Conservation (phyloP, 208 protist species). For the Wallacemonas sp. region DNA sequence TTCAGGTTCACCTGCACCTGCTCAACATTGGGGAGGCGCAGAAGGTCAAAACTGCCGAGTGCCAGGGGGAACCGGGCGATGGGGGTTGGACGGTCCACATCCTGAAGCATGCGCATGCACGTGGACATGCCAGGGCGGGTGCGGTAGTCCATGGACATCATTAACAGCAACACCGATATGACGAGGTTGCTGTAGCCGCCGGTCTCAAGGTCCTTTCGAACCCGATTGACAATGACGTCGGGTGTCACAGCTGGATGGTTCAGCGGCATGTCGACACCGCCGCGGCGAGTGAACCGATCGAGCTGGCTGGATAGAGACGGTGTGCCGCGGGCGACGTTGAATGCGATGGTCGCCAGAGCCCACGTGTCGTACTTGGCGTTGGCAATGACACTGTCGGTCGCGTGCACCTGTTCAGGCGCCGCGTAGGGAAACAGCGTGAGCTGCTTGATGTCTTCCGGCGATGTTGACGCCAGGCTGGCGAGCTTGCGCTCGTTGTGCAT, state of each 20-base stretch:
- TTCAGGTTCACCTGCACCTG: slow-evolving; percentile 43
- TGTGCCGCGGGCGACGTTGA: slow-evolving; percentile 37
- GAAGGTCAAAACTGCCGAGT: slow-evolving; percentile 51
- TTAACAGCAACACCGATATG: slow-evolving; percentile 40
- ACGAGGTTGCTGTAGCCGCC: slow-evolving; percentile 49
- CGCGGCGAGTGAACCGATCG: background rate
- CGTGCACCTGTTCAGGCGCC: slow-evolving; percentile 25
- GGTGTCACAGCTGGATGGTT: slow-evolving; percentile 57
- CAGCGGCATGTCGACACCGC: slow-evolving; percentile 32
- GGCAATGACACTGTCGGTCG: background rate
- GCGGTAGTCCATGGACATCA: slow-evolving; percentile 61
- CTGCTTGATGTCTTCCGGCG: slow-evolving; percentile 13
- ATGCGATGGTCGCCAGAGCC: slow-evolving; percentile 53
- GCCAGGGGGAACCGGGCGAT: slow-evolving; percentile 76
- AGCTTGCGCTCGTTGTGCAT: slow-evolving; percentile 14
- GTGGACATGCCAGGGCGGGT: slow-evolving; percentile 51
- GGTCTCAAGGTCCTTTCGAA: slow-evolving; percentile 41
- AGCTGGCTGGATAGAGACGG: slow-evolving; percentile 11
- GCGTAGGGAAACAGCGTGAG: slow-evolving; percentile 22
- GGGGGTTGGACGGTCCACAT: slow-evolving; percentile 52
- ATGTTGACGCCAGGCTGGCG: slow-evolving; percentile 1
- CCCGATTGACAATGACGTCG: slow-evolving; percentile 30
- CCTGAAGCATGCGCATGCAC: slow-evolving; percentile 45
- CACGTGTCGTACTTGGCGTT: slow-evolving; percentile 42
- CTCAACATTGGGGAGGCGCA: slow-evolving; percentile 33